Conservation (phyloP, 371 early-diverging fungal genomes). For the Rhizopus arrhizus region DNA sequence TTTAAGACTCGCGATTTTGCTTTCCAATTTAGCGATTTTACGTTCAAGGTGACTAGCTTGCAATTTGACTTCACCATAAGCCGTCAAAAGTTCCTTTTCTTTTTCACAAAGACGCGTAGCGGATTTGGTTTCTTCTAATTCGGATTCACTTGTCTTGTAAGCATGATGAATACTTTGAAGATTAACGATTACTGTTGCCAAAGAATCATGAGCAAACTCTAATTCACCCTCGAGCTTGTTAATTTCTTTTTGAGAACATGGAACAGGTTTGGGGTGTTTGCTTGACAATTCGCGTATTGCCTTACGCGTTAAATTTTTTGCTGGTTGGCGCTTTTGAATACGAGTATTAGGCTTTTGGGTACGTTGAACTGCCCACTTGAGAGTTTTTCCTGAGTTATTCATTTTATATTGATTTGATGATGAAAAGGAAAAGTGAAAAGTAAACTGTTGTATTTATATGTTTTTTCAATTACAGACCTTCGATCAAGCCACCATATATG, state of each 20-base stretch:
- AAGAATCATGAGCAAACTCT: conserved; percentile 38
- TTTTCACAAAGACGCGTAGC: conserved; percentile 43
- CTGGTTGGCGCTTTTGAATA: conserved; percentile 23
- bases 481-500: conserved; percentile 3
- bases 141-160: conserved; percentile 31
- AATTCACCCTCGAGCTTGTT: conserved; percentile 40
- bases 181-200: conserved; percentile 48
- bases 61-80: conserved; percentile 48
- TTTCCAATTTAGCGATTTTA: conserved; percentile 40
- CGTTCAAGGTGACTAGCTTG: conserved; percentile 48
- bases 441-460: not conserved
- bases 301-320: conserved; percentile 7
- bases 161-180: conserved; percentile 47
- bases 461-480: not conserved
- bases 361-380: conserved; percentile 30
- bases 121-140: conserved; percentile 30
- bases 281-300: not conserved
- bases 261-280: too few species aligned
- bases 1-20: conserved; percentile 14
- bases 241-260: conserved; percentile 15
- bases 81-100: conserved; percentile 52
- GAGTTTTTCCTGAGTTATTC: conserved; percentile 18
- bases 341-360: conserved; percentile 10
- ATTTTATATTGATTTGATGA: conserved; percentile 5
- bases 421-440: not conserved